Evolutionary conservation across 1,139 yeast genomes (phyloP), one percentile per base, ranked within the genome.

Genomic region (Arxiozyma slooffiae): DNA sequence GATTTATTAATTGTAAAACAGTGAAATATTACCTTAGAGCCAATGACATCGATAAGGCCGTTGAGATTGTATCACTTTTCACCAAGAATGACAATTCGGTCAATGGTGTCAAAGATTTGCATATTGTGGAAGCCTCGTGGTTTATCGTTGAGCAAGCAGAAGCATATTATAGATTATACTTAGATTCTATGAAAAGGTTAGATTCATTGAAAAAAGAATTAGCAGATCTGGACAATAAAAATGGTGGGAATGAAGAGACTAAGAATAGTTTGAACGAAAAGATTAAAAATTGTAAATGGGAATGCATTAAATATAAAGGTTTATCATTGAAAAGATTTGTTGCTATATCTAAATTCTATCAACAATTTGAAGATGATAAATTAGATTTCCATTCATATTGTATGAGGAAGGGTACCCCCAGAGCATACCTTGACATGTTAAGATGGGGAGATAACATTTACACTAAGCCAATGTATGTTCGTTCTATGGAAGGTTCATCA

Each of bases 381-480:
- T 78, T 85, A 59, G 99, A 92, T 66, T 92, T 92, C 81, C 98
- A 92, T 67, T 82, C 85, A 44, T 92, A 88, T 67, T 85, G 96
- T 66, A 79, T 87, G 75, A 80, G 97, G 70, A 81, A 85, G 60
- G 97, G 97, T 17, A 87, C 97, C 5, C 83, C 94, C 26, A 77
- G 95, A 55, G 83, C 92, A 23, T 92, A 92, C 63, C 60, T 86
- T 39, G 82, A 80, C 26, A 79, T 86, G 74, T 60, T 90, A 50
- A 69, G 73, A 47, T 92, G 97, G 97, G 95, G 83, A 54, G 94
- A 89, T 62, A 65, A 71, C 22, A 67, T 92, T 43, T 88, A 76
- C 63, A 67, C 80, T 3, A 80, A 85, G 42, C 88, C 94, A 2
- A 76, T 82, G 45, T 89, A 80, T 65, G 73, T 78, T 21, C 76